Evolutionary conservation across 805 yeast genomes (phyloP), one percentile per base, ranked within the genome.

Genomic region (Nakazawaea anatomiae): DNA sequence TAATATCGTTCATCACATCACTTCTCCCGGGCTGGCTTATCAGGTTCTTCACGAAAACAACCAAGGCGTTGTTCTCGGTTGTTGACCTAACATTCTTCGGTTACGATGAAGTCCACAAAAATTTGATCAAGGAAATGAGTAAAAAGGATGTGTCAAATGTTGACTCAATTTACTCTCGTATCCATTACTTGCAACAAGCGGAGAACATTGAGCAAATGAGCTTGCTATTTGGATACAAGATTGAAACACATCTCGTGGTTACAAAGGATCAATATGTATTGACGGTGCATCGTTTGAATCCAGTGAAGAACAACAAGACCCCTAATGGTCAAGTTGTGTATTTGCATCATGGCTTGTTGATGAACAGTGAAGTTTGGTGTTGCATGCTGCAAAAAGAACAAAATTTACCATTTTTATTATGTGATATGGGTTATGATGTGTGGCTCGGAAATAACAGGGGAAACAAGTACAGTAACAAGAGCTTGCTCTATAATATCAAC

Each of bases 361-460:
- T 90, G 87, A 83, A 83, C 62, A 82, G 91, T 41, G 97, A 92
- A 60, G 71, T 87, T 27, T 65, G 70, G 65, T 75, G 81, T 44
- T 69, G 79, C 46, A 30, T 53, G 77, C 60, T 67, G 50, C 73
- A 70, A 31, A 67, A 73, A 47, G 58, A 61, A 42, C 68, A 67
- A 51, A 76, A 77, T 56, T 68, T 92, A 41, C 96, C 97, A 0
- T 85, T 87, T 60, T 69, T 80, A 2, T 72, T 91, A 30, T 83
- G 82, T 50, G 91, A 90, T 49, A 64, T 80, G 44, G 97, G 97
- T 3, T 91, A 81, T 64, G 98, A 91, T 62, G 96, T 92, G 8
- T 91, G 97, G 97, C 70, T 91, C 55, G 97, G 97, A 0, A 89
- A 89, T 65, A 89, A 88, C 62, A 74, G 96, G 49, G 96, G 96